phyloP scores from a whole-genome alignment of 2,329 filamentous ascomycete species.

The Aspergillus pseudoglaucus region DNA sequence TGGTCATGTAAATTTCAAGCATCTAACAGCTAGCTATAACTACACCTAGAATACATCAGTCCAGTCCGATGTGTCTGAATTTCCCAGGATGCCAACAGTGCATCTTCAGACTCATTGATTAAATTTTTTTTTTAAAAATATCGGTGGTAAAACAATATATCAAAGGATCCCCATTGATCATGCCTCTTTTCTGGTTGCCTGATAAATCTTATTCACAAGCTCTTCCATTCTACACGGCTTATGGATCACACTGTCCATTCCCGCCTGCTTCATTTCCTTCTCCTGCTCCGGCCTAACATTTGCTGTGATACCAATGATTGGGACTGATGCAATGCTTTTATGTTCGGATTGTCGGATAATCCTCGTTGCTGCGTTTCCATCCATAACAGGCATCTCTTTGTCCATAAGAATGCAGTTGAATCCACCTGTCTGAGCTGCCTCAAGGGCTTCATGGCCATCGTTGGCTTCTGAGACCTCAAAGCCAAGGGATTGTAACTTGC shows the following conservation, averaged over 20 bases:
- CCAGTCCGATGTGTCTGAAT: too few species aligned
- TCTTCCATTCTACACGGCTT: constrained; percentile 76
- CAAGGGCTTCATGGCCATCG: constrained; percentile 39
- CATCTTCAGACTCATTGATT: too few species aligned
- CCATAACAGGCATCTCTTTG: constrained; percentile 78
- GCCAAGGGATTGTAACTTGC: constrained; percentile 30
- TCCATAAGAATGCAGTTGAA: constrained; percentile 71
- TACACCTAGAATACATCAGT: too few species aligned
- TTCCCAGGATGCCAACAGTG: too few species aligned
- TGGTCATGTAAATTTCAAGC: too few species aligned
- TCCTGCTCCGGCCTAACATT: constrained; percentile 72
- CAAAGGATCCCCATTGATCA: not conserved
- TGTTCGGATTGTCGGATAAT: constrained; percentile 63
- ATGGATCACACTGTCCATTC: constrained; percentile 71
- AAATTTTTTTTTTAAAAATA: too few species aligned
- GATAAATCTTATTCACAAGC: constrained; percentile 60
- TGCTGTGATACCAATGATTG: constrained; percentile 50
- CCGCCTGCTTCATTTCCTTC: constrained; percentile 61
- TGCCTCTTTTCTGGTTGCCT: constrained; percentile 15
- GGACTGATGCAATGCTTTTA: constrained; percentile 38
- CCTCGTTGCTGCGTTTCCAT: constrained; percentile 66
- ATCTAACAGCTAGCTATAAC: too few species aligned
- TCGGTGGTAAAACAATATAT: too few species aligned
- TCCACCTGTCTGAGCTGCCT: constrained; percentile 24
- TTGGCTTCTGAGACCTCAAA: constrained; percentile 30